Percentiles rank a stretch among this genome's conserved stretches.
Conservation (phyloP, 1,284 basidiomycete genomes). For the Gomphus bonarii region DNA sequence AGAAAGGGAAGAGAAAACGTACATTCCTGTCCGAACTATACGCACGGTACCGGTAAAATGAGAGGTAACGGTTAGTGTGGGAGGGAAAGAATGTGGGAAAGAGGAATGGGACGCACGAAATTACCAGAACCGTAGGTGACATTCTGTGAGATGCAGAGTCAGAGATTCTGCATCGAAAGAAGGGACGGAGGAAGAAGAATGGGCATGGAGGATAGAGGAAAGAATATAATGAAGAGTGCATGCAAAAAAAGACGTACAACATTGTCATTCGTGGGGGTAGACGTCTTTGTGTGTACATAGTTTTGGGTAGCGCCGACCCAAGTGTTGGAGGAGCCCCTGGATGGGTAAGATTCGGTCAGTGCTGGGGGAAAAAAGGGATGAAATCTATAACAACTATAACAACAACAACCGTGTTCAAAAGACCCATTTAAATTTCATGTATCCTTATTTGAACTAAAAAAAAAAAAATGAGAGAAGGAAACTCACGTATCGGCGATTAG, state of each 20-base stretch:
- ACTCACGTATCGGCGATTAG: slow-evolving; percentile 47
- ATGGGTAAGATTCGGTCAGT: not conserved
- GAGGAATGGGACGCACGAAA: slow-evolving; percentile 19
- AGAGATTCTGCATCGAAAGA: not conserved
- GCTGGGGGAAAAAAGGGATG: not conserved
- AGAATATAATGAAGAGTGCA: not conserved
- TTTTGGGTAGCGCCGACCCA: slow-evolving; percentile 41
- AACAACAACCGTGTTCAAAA: not conserved
- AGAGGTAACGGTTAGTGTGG: not conserved
- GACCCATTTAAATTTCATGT: not conserved
- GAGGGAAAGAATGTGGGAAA: not conserved
- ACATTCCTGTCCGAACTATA: no score
- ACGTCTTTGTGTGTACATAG: slow-evolving; percentile 32
- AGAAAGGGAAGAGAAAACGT: not conserved
- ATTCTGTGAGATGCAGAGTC: slow-evolving; percentile 15
- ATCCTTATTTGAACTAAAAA: not conserved
- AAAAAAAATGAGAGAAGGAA: not conserved
- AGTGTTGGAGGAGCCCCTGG: slow-evolving; percentile 27
- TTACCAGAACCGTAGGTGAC: slow-evolving; percentile 46
- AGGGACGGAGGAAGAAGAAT: not conserved
- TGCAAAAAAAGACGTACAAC: slow-evolving; percentile 24
- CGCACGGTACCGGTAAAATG: not conserved
- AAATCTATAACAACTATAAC: not conserved
- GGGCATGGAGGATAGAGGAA: not conserved
- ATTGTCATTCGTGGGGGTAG: slow-evolving; percentile 30